Conservation (phyloP, 805 yeast genomes). For the Myxozyma melibiosi region DNA sequence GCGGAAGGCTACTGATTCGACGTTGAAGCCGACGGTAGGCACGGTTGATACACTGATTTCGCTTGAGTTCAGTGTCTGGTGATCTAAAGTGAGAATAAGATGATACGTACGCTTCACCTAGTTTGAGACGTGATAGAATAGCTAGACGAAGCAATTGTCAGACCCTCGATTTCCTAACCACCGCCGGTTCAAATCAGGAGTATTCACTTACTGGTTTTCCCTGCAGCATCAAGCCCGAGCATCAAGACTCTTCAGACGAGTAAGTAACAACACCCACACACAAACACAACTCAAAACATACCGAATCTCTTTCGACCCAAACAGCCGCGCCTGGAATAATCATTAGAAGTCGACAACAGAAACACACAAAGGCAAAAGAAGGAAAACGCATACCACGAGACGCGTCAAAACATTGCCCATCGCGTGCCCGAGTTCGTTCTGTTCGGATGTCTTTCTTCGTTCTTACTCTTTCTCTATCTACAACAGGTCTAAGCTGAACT, state of each 20-base stretch:
- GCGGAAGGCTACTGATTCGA: constrained; percentile 78
- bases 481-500: no score
- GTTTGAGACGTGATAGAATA: constrained; percentile 69
- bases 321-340: constrained; percentile 14
- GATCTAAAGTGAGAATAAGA: no score
- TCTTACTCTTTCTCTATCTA: no score
- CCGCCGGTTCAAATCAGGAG: neutral
- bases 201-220: constrained; percentile 48
- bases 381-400: constrained; percentile 9
- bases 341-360: no score
- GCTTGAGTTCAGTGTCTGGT: neutral
- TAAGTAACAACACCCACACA: neutral
- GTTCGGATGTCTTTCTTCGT: no score
- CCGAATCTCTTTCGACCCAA: constrained; percentile 28
- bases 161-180: neutral
- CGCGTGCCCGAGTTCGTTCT: no score
- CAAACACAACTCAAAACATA: neutral
- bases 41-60: constrained; percentile 63
- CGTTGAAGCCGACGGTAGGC: constrained; percentile 72
- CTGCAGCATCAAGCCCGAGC: constrained; percentile 93
- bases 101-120: constrained; percentile 19
- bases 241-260: constrained; percentile 59
- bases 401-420: constrained; percentile 30
- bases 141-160: constrained; percentile 40
- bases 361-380: neutral